Conservation (phyloP, 2,329 filamentous ascomycete species). For the Epichloe gansuensis region DNA sequence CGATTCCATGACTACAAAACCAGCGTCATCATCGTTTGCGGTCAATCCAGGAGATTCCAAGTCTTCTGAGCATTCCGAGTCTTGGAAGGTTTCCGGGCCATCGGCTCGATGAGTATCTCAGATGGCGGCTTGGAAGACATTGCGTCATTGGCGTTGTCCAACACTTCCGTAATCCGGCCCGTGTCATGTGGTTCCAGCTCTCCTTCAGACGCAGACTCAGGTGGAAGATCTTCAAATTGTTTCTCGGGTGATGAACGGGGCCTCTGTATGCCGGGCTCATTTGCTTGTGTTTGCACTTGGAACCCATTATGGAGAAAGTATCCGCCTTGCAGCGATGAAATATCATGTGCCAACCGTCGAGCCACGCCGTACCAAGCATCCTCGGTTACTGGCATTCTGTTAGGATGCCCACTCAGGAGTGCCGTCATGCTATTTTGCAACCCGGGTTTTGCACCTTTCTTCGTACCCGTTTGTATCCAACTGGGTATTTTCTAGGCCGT, state of each 20-base stretch:
- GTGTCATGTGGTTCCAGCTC: not conserved
- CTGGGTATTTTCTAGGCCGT: conserved; percentile 11
- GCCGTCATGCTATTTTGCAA: conserved; percentile 6
- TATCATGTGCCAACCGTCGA: conserved; percentile 5
- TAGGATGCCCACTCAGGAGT: conserved; percentile 1
- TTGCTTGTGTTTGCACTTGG: conserved; percentile 1
- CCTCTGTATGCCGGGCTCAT: not conserved
- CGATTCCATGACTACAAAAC: conserved; percentile 2
- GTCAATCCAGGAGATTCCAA: not conserved
- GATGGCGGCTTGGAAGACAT: not conserved
- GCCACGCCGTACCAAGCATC: conserved; percentile 9
- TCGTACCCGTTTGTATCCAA: conserved; percentile 5
- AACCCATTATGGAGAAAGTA: conserved; percentile 4
- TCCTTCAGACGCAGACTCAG: not conserved
- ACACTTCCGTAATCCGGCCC: conserved; percentile 3
- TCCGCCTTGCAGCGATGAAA: conserved; percentile 6
- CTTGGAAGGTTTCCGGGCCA: not conserved
- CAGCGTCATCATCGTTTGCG: conserved; percentile 1
- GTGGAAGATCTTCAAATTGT: not conserved
- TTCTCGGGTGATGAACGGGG: not conserved
- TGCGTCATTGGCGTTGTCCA: not conserved
- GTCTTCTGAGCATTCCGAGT: not conserved
- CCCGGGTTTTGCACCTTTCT: not conserved
- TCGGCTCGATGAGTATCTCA: not conserved
- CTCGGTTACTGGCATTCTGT: conserved; percentile 8